Conservation (phyloP, 345 rosid species). For the Citrus sp. region DNA sequence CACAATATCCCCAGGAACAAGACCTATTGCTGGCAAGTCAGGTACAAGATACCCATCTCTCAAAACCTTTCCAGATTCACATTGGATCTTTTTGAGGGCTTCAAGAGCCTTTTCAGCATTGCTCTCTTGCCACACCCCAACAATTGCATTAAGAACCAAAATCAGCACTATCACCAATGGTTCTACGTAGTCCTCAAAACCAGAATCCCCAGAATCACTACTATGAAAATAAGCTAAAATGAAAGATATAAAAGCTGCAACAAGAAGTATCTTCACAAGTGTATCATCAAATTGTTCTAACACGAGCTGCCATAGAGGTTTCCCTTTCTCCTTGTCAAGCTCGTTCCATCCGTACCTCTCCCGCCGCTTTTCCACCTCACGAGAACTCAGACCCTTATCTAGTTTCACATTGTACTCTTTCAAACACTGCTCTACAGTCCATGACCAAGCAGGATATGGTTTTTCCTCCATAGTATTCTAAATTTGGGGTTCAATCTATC, state of each 20-base stretch:
- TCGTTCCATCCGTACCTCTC: slow-evolving; percentile 77
- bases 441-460: slow-evolving; percentile 73
- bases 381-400: slow-evolving; percentile 59
- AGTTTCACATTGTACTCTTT: slow-evolving; percentile 61
- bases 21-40: slow-evolving; percentile 77
- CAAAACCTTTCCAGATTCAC: slow-evolving; percentile 69
- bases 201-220: slow-evolving; percentile 42
- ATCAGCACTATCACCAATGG: slow-evolving; percentile 85
- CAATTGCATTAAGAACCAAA: slow-evolving; percentile 69
- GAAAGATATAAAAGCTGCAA: slow-evolving; percentile 81
- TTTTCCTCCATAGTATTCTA: slow-evolving; percentile 53
- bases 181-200: slow-evolving; percentile 76
- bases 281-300: slow-evolving; percentile 84
- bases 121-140: slow-evolving; percentile 96
- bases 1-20: slow-evolving; percentile 86
- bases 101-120: slow-evolving; percentile 93
- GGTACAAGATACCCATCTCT: slow-evolving; percentile 67
- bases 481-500: slow-evolving; percentile 18
- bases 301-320: slow-evolving; percentile 75
- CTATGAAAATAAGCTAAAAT: slow-evolving; percentile 71
- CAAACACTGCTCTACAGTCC: slow-evolving; percentile 75
- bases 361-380: slow-evolving; percentile 65
- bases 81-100: slow-evolving; percentile 91
- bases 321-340: slow-evolving; percentile 81
- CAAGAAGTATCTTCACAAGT: slow-evolving; percentile 86